These are phyloP conservation scores for Cymodocea nodosa DNA, from an alignment of 116 monocot species.

Conservation along the genomic window DNA sequence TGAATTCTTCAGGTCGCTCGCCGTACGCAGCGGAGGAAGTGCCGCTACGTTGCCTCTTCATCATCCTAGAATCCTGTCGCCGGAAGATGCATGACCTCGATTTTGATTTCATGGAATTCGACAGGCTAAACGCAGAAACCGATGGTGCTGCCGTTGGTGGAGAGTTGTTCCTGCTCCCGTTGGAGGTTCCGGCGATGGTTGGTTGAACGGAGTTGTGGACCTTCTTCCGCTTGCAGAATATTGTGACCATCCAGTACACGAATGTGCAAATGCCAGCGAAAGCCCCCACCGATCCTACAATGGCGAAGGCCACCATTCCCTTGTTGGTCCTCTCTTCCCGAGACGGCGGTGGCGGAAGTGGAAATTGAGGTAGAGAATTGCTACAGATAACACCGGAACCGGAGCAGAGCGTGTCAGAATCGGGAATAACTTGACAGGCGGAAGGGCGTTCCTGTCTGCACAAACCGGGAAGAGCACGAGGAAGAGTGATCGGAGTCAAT, in stretches of 20 bases:
- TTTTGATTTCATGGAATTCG: constrained; percentile 10
- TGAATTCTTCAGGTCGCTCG: constrained; percentile 41
- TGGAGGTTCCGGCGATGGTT: not conserved
- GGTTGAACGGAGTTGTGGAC: constrained; percentile 66
- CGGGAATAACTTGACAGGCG: constrained; percentile 28
- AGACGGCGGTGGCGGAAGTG: too few species aligned
- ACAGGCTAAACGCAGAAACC: constrained; percentile 11
- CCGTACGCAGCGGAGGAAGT: constrained; percentile 41
- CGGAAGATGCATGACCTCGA: constrained; percentile 28
- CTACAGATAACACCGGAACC: constrained; percentile 54
- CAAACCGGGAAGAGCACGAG: constrained; percentile 52
- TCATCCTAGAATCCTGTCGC: constrained; percentile 12
- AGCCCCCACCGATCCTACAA: constrained; percentile 52
- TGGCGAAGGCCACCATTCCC: constrained; percentile 23
- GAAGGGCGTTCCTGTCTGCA: constrained; percentile 25
- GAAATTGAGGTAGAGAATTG: too few species aligned
- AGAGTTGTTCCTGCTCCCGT: not conserved
- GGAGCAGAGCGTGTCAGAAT: constrained; percentile 41
- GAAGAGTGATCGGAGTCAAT: constrained; percentile 14
- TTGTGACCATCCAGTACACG: constrained; percentile 29
- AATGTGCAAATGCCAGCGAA: constrained; percentile 43
- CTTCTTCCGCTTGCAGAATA: constrained; percentile 45
- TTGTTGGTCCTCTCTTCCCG: constrained; percentile 12
- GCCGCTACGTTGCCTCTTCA: constrained; percentile 69
- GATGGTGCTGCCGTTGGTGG: constrained; percentile 1